Percentiles rank a stretch among this genome's conserved stretches.
Evolutionary conservation across 2,329 filamentous ascomycete genomes (phyloP).

Genomic region (Balansia obtecta): DNA sequence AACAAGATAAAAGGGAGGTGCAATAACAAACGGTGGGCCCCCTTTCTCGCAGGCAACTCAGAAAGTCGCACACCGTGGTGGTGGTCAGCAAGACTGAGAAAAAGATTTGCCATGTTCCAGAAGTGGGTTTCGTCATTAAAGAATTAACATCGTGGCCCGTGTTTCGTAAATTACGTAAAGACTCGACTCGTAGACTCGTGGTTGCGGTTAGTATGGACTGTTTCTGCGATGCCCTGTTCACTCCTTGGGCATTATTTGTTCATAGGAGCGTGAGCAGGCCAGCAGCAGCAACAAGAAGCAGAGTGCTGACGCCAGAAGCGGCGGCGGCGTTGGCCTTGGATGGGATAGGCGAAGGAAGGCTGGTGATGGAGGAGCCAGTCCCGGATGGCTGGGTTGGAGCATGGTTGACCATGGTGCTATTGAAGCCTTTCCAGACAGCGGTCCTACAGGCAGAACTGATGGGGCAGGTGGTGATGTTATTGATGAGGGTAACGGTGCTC

Average conservation of each 20-base stretch:
- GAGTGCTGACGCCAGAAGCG: conserved; percentile 21
- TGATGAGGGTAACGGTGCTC: conserved; percentile 10
- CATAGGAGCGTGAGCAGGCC: conserved; percentile 25
- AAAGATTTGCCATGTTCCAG: background rate
- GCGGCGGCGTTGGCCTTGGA: conserved; percentile 18
- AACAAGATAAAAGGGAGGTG: background rate
- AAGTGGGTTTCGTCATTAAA: background rate
- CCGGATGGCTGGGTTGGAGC: conserved; percentile 15
- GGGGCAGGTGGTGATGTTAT: conserved; percentile 16
- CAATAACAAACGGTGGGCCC: conserved; percentile 11
- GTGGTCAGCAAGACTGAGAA: background rate
- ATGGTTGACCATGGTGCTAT: conserved; percentile 19
- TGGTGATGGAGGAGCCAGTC: conserved; percentile 8
- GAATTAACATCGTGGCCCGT: conserved; percentile 5
- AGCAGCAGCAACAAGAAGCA: conserved; percentile 24
- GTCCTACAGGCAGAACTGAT: conserved; percentile 14
- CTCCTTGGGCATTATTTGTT: conserved; percentile 6
- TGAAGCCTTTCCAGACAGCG: conserved; percentile 19
- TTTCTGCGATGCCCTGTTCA: conserved; percentile 4
- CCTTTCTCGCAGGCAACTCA: conserved; percentile 8
- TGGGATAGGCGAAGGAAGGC: conserved; percentile 9
- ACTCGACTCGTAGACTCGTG: conserved; percentile 21
- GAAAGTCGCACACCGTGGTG: background rate
- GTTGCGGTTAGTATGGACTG: conserved; percentile 13
- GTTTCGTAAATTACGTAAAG: background rate